Evolutionary conservation across 2,329 filamentous ascomycete species (phyloP).

Genomic region (Phialophora expanda): DNA sequence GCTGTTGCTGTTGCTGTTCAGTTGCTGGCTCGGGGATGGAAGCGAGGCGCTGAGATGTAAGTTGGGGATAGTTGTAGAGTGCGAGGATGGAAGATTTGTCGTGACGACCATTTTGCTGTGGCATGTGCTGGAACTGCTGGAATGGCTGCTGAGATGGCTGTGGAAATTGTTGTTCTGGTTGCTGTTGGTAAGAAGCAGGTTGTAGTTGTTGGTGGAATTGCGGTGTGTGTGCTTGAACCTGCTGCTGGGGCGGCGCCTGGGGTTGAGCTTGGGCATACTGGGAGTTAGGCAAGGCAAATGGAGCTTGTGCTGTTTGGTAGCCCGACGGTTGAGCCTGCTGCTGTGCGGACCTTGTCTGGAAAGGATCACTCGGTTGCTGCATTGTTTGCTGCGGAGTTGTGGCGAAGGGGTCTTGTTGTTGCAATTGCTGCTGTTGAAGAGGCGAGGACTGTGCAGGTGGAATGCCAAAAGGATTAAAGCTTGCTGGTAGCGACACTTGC

Average conservation of each 20-base stretch:
- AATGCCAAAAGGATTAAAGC: conserved; percentile 38
- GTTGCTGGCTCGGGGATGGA: conserved; percentile 41
- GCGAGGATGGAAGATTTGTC: conserved; percentile 56
- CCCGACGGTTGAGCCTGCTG: conserved; percentile 32
- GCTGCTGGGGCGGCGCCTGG: conserved; percentile 18
- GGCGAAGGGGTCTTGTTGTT: conserved; percentile 31
- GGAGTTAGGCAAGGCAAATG: conserved; percentile 29
- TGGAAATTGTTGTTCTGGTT: conserved; percentile 20
- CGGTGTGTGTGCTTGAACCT: conserved; percentile 1
- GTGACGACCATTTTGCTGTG: conserved; percentile 51
- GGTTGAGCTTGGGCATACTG: conserved; percentile 34
- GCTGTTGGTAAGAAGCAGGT: conserved; percentile 16
- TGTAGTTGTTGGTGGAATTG: conserved; percentile 27
- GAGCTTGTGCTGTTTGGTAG: conserved; percentile 11
- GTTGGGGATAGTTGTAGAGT: conserved; percentile 51
- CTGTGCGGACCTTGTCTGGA: conserved; percentile 23
- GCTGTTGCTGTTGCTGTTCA: conserved; percentile 36
- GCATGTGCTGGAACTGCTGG: conserved; percentile 40
- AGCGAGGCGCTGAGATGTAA: conserved; percentile 40
- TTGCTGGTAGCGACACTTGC: conserved; percentile 25
- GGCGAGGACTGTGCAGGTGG: conserved; percentile 30
- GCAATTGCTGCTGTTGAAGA: conserved; percentile 29
- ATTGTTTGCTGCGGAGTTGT: conserved; percentile 32
- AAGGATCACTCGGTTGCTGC: conserved; percentile 33
- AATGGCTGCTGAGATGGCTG: conserved; percentile 25